A percentile compares a stretch with the other conserved stretches of the same genome.
These are phyloP conservation scores for Suillus plorans DNA, from an alignment of 768 basidiomycete species.

Conservation along the genomic window DNA sequence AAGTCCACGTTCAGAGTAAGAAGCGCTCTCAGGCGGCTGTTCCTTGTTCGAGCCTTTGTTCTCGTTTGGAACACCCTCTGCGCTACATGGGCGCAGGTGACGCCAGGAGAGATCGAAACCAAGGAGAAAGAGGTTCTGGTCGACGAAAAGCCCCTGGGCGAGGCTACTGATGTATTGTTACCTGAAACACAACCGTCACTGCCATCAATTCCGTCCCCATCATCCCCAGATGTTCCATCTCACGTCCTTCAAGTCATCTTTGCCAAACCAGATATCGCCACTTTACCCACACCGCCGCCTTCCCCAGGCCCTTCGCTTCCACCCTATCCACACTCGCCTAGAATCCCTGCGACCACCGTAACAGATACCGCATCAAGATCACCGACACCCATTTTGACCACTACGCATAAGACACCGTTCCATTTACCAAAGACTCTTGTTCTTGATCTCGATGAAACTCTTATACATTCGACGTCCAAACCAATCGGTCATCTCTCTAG, in stretches of 20 bases:
- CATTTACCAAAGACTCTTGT: conserved; percentile 92
- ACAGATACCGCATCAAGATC: conserved; percentile 36
- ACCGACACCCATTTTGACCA: conserved; percentile 47
- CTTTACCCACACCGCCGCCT: conserved; percentile 27
- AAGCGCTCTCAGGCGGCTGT: conserved; percentile 54
- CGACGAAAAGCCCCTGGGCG: conserved; percentile 9
- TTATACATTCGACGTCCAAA: conserved; percentile 95
- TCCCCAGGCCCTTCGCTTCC: conserved; percentile 16
- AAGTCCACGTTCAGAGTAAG: conserved; percentile 38
- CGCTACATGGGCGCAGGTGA: conserved; percentile 55
- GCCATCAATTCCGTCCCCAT: conserved; percentile 28
- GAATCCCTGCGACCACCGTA: conserved; percentile 12
- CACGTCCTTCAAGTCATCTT: conserved; percentile 10
- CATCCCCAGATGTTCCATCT: conserved; percentile 18
- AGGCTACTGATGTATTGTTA: conserved; percentile 18
- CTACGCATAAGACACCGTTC: conserved; percentile 64
- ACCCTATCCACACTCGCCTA: background rate
- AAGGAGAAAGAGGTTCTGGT: conserved; percentile 12
- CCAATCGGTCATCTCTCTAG: conserved; percentile 51
- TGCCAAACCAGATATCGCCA: conserved; percentile 13
- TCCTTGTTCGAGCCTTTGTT: conserved; percentile 69
- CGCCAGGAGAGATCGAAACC: conserved; percentile 24
- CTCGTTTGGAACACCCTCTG: conserved; percentile 69
- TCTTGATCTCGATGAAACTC: conserved; percentile 95
- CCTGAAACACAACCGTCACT: conserved; percentile 19